Conservation (phyloP, 2,329 filamentous ascomycete species). For the Sarocladium strictum region DNA sequence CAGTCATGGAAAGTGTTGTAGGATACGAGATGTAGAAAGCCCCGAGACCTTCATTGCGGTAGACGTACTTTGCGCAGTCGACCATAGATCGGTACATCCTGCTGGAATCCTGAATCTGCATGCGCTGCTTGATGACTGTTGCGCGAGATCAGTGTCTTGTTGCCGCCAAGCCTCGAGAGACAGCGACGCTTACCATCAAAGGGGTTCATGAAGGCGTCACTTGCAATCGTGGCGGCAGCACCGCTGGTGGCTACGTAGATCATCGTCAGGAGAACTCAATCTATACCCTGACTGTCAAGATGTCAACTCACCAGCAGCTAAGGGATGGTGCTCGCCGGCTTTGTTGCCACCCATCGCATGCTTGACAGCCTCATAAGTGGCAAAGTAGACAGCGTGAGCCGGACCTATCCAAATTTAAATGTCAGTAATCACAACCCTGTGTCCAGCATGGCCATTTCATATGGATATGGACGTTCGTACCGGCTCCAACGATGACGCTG, state of each 20-base stretch:
- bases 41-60: slow-evolving; percentile 76
- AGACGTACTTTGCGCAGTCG: slow-evolving; percentile 84
- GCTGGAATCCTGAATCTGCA: slow-evolving; percentile 95
- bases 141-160: slow-evolving; percentile 7
- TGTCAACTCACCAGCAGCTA: slow-evolving; percentile 71
- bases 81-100: slow-evolving; percentile 76
- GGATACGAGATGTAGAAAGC: slow-evolving; percentile 99
- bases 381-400: slow-evolving; percentile 96
- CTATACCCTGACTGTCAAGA: slow-evolving; percentile 6
- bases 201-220: slow-evolving; percentile 98
- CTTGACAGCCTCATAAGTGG: slow-evolving; percentile 96
- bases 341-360: slow-evolving; percentile 91
- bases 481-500: slow-evolving; percentile 91
- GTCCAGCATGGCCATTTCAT: neutral
- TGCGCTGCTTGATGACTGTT: slow-evolving; percentile 95
- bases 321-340: slow-evolving; percentile 79
- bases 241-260: slow-evolving; percentile 69
- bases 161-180: neutral
- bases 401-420: slow-evolving; percentile 58
- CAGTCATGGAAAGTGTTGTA: slow-evolving; percentile 96
- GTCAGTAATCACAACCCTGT: neutral
- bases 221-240: slow-evolving; percentile 91
- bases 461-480: slow-evolving; percentile 43
- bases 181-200: slow-evolving; percentile 71
- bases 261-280: neutral